Evolutionary conservation across 2,329 filamentous ascomycete genomes (phyloP).

Genomic region (Tolypocladium paradoxum): DNA sequence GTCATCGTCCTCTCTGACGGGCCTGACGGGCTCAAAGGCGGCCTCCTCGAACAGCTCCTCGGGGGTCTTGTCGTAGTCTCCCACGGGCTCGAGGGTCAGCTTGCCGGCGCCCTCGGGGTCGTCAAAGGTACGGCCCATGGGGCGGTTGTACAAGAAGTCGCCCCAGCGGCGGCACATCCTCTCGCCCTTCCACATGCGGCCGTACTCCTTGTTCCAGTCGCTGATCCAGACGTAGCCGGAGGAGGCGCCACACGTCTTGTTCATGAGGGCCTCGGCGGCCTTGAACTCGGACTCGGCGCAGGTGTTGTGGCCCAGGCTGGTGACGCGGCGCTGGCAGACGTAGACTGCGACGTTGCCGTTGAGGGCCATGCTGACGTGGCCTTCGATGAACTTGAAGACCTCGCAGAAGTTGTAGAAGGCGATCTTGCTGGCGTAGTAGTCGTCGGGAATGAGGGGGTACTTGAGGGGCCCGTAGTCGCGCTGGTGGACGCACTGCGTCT

Average conservation of each 20-base stretch:
- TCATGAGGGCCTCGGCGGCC: constrained; percentile 3
- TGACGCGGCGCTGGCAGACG: constrained; percentile 2
- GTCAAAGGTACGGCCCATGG: background rate
- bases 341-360: constrained; percentile 4
- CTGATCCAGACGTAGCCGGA: background rate
- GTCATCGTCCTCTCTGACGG: background rate
- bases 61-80: background rate
- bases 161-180: background rate
- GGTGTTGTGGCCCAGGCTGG: background rate
- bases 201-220: constrained; percentile 4
- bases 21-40: background rate
- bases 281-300: constrained; percentile 6
- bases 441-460: constrained; percentile 1
- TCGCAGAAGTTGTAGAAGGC: constrained; percentile 5
- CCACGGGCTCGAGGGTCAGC: background rate
- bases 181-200: constrained; percentile 3
- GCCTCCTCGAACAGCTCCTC: background rate
- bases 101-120: background rate
- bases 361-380: constrained; percentile 4
- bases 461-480: background rate
- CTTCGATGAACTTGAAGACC: background rate
- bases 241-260: constrained; percentile 3
- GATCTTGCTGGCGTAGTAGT: constrained; percentile 5
- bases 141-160: background rate
- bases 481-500: constrained; percentile 1